Conservation (phyloP, 805 yeast species). For the Kodamaea sagamina region DNA sequence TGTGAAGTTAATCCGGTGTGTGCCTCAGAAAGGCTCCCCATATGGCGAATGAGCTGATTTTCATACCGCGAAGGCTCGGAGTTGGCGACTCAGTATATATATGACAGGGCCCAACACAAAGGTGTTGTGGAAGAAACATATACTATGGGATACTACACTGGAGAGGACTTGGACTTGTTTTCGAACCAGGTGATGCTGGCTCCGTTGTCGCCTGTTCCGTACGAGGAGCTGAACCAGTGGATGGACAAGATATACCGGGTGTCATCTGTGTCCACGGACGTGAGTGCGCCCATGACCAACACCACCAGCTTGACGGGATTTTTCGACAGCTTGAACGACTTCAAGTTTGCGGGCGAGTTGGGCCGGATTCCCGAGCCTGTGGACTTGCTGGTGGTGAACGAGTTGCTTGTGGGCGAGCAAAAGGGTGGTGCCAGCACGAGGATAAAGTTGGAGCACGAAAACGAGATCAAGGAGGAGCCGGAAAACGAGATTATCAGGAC, state of each 20-base stretch:
- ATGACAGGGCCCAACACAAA: neutral
- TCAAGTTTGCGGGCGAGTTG: slow-evolving; percentile 1
- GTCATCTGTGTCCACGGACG: slow-evolving; percentile 3
- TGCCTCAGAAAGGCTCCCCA: neutral
- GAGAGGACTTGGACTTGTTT: slow-evolving; percentile 8
- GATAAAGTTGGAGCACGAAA: neutral
- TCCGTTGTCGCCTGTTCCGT: slow-evolving; percentile 9
- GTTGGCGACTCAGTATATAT: neutral
- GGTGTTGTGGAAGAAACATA: neutral
- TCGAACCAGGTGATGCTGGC: slow-evolving; percentile 10
- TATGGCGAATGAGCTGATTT: slow-evolving; percentile 3
- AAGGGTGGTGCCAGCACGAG: neutral
- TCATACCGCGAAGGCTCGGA: neutral
- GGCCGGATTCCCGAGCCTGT: slow-evolving; percentile 1
- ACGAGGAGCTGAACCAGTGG: slow-evolving; percentile 6
- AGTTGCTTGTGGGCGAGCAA: neutral
- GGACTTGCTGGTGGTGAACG: slow-evolving; percentile 7
- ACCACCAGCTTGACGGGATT: slow-evolving; percentile 9
- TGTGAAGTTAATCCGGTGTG: neutral
- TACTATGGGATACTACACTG: neutral
- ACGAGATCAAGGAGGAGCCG: neutral
- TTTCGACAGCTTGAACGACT: slow-evolving; percentile 10
- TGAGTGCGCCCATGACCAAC: slow-evolving; percentile 8
- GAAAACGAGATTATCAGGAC: neutral
- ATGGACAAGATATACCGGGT: slow-evolving; percentile 6